Conservation (phyloP, 805 yeast genomes). For the Saturnispora besseyi region DNA sequence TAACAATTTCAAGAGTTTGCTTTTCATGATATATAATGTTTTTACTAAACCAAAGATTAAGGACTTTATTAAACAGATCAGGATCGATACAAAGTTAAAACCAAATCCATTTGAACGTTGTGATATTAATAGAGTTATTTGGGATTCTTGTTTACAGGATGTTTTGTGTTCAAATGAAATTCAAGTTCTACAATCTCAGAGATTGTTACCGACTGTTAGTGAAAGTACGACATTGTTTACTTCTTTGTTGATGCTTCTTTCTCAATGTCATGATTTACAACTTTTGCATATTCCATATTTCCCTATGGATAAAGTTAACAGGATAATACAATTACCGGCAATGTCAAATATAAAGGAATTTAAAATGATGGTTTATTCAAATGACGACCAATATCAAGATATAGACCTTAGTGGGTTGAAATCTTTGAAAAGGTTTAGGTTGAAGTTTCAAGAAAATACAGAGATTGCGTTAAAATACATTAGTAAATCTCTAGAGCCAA, state of each 20-base stretch:
- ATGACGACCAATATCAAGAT: constrained; percentile 2
- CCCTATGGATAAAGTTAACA: constrained; percentile 1
- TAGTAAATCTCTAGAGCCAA: neutral
- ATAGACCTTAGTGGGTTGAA: constrained; percentile 6
- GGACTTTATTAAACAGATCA: constrained; percentile 9
- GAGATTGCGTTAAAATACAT: constrained; percentile 11
- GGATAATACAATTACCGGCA: neutral
- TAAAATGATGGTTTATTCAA: constrained; percentile 12
- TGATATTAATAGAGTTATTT: constrained; percentile 6
- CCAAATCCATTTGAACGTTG: constrained; percentile 9
- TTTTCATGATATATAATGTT: constrained; percentile 16
- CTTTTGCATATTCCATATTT: constrained; percentile 12
- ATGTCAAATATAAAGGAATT: constrained; percentile 7
- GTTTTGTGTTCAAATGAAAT: neutral
- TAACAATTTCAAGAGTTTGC: constrained; percentile 10
- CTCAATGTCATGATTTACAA: constrained; percentile 13
- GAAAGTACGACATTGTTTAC: constrained; percentile 14
- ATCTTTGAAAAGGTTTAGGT: constrained; percentile 11
- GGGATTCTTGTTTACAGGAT: constrained; percentile 1
- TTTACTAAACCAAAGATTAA: constrained; percentile 12
- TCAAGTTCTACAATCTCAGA: neutral
- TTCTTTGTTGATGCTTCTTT: constrained; percentile 11
- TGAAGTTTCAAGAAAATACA: constrained; percentile 19
- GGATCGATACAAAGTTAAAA: constrained; percentile 13
- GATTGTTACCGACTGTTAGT: neutral